Conservation (phyloP, 495 filamentous ascomycete species). For the Penicillium turbatum region DNA sequence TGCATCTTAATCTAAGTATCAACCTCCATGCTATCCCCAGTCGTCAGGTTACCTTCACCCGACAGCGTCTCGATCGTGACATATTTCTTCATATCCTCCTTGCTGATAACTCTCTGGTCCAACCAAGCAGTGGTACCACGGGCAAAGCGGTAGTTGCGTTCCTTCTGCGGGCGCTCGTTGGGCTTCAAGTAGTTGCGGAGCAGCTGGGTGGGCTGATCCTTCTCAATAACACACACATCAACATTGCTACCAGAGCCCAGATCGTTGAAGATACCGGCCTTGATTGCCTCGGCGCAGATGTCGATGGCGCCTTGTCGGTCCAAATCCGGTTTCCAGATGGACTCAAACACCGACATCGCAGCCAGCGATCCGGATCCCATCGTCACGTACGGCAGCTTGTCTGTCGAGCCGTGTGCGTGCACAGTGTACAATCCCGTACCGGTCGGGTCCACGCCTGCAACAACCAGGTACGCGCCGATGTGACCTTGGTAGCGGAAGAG, state of each 20-base stretch:
- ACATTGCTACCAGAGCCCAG: conserved; percentile 96
- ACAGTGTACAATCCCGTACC: conserved; percentile 96
- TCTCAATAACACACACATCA: conserved; percentile 90
- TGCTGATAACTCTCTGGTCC: conserved; percentile 88
- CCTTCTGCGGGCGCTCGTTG: conserved; percentile 87
- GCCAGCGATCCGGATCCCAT: conserved; percentile 96
- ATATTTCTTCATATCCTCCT: conserved; percentile 91
- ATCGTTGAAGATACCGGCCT: conserved; percentile 99
- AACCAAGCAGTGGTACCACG: conserved; percentile 88
- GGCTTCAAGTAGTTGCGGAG: conserved; percentile 87
- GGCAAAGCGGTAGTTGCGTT: conserved; percentile 84
- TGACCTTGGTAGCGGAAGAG: conserved; percentile 97
- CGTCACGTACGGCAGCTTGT: conserved; percentile 98
- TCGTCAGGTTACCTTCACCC: conserved; percentile 50
- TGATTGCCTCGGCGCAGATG: conserved; percentile 82
- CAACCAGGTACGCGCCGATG: conserved; percentile 97
- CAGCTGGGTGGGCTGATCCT: conserved; percentile 81
- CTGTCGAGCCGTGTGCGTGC: conserved; percentile 95
- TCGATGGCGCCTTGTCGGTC: conserved; percentile 76
- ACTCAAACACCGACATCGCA: conserved; percentile 98
- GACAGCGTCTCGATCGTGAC: conserved; percentile 83
- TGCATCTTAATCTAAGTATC: conserved; percentile 53
- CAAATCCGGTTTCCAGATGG: conserved; percentile 80
- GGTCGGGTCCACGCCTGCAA: conserved; percentile 95
- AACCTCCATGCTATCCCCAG: conserved; percentile 91